phyloP scores from a whole-genome alignment of 139 green algal species.

The Asterochloris erici region DNA sequence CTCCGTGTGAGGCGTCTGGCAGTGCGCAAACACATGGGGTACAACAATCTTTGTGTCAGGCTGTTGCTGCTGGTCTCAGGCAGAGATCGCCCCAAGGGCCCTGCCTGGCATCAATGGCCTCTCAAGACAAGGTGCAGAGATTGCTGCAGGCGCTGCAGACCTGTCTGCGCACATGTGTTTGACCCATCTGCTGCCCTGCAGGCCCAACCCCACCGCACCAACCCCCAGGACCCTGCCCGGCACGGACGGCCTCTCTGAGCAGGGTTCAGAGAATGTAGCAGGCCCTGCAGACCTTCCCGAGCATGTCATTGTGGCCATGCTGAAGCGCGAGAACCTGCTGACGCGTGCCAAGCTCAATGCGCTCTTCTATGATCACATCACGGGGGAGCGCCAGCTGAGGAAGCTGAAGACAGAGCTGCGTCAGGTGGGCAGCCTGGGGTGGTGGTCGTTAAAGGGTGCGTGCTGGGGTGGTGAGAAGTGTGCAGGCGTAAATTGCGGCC shows the following conservation, averaged over 20 bases:
- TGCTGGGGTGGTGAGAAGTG: too few relatives aligned
- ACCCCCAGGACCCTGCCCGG: conserved; percentile 15
- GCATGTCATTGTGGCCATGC: conserved; percentile 58
- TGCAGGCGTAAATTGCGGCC: too few relatives aligned
- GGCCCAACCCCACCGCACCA: background rate
- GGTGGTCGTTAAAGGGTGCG: too few relatives aligned
- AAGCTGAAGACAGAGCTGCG: conserved; percentile 55
- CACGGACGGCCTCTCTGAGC: background rate
- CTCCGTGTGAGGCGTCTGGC: too few relatives aligned
- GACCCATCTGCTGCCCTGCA: background rate
- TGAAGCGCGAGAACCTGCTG: conserved; percentile 72
- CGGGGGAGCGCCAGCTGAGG: conserved; percentile 47
- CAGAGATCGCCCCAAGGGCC: too few relatives aligned
- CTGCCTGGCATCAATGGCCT: background rate
- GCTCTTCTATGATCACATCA: conserved; percentile 60
- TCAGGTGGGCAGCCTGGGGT: conserved; percentile 33
- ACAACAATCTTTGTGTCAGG: too few relatives aligned
- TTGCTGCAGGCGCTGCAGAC: background rate
- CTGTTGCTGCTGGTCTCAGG: too few relatives aligned
- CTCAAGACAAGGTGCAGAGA: background rate
- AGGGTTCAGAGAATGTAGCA: background rate
- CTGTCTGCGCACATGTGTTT: background rate
- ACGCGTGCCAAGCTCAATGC: conserved; percentile 78
- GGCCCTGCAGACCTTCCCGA: conserved; percentile 42
- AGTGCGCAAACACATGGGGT: background rate